Evolutionary conservation across 2,329 filamentous ascomycete species (phyloP).

Genomic region (Fusarium tricinctum): DNA sequence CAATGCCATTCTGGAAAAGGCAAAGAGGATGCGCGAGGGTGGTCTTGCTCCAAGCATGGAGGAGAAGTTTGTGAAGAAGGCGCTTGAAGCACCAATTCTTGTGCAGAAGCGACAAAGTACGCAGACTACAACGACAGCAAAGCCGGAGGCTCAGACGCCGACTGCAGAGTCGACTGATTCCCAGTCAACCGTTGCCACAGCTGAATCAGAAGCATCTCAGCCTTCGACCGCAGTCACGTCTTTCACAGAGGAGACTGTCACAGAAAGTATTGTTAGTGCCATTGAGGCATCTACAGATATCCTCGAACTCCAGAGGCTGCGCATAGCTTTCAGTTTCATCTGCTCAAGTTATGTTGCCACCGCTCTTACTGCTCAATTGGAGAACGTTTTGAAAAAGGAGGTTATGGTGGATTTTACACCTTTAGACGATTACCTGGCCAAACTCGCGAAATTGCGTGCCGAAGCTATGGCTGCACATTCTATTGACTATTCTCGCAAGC

Average conservation of each 20-base stretch:
- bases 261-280: constrained; percentile 56
- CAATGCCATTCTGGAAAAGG: constrained; percentile 76
- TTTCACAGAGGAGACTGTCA: constrained; percentile 53
- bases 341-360: constrained; percentile 71
- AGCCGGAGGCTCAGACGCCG: constrained; percentile 39
- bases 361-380: constrained; percentile 59
- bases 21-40: constrained; percentile 72
- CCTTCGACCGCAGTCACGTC: constrained; percentile 63
- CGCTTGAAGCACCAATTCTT: constrained; percentile 81
- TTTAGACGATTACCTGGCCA: constrained; percentile 77
- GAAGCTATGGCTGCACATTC: constrained; percentile 79
- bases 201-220: constrained; percentile 57
- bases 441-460: constrained; percentile 75
- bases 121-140: constrained; percentile 25
- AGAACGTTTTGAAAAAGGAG: constrained; percentile 56
- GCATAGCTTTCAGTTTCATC: constrained; percentile 75
- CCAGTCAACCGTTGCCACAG: constrained; percentile 58
- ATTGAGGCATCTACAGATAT: constrained; percentile 65
- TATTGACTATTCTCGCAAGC: constrained; percentile 79
- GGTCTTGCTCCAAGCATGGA: constrained; percentile 86
- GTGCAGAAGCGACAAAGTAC: constrained; percentile 70
- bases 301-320: constrained; percentile 72
- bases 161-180: constrained; percentile 55
- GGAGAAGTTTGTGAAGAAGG: constrained; percentile 82
- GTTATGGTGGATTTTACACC: constrained; percentile 73